Conservation (phyloP, 495 filamentous ascomycete species). For the Lentithecium fluviatile region DNA sequence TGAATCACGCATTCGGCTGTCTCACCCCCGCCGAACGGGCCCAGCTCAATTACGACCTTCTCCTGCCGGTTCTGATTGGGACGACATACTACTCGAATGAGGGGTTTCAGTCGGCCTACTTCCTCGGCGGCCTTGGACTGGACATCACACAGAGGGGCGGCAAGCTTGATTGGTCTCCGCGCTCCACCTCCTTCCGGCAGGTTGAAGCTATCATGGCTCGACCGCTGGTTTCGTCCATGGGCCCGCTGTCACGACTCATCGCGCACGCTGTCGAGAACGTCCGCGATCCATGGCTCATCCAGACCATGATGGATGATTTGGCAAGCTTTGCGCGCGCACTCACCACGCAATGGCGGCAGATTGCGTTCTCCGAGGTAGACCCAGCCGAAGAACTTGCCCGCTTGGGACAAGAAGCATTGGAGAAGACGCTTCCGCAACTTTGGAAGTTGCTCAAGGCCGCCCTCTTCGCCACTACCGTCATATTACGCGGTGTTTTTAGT, state of each 20-base stretch:
- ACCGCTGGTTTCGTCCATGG: constrained; percentile 75
- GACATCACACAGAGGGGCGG: constrained; percentile 66
- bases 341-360: constrained; percentile 78
- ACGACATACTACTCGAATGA: constrained; percentile 67
- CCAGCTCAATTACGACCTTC: constrained; percentile 67
- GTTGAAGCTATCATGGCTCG: constrained; percentile 50
- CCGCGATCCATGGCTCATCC: constrained; percentile 57
- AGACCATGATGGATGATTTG: constrained; percentile 69
- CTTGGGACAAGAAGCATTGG: constrained; percentile 67
- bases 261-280: constrained; percentile 70
- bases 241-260: constrained; percentile 73
- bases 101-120: constrained; percentile 79
- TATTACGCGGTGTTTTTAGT: constrained; percentile 70
- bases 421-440: constrained; percentile 68
- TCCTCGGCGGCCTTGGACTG: constrained; percentile 71
- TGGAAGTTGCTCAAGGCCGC: constrained; percentile 81
- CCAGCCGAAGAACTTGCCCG: constrained; percentile 67
- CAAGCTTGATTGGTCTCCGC: constrained; percentile 68
- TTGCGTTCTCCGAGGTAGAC: constrained; percentile 81
- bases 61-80: constrained; percentile 69
- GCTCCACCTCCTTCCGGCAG: constrained; percentile 49
- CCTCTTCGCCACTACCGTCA: constrained; percentile 75
- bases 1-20: constrained; percentile 76
- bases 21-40: constrained; percentile 59
- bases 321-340: constrained; percentile 68